Base-by-base conservation (phyloP, 2,329 filamentous ascomycete species). In the Rasamsonia emersonii region DNA sequence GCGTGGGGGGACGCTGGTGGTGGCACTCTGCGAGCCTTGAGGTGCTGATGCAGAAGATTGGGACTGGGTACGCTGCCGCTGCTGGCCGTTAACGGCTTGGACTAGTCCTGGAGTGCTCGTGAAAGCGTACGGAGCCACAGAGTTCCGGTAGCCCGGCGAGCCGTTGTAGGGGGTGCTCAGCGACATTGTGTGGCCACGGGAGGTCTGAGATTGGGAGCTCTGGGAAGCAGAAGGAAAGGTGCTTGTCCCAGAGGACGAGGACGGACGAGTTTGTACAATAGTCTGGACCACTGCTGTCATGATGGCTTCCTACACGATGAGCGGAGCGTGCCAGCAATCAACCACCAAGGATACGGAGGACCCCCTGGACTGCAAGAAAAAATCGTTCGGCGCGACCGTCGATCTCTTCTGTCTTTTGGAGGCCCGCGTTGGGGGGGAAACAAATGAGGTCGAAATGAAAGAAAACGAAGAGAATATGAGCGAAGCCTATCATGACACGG, bases 231-330 rank as follows among this genome's bases (percentile, higher is more conserved):
- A 43, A 32, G 50, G 42, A 38, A 79, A 75, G 46, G 72, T 72
- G 50, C 70, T 27, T 4, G 32, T 33, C 5, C 32, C 72, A 35
- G 73, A 72, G 24, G 75, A 70, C 39, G 82, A 79, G 33, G 71
- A 70, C 41, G 79, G 75, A 56, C 79, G 75, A 48, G 79, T 73
- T 59, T 86, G 82, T 51, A 88, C 75, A 56, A 82, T 83, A 40
- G 80, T 77, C 65, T 89, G 84, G 53, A 88, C 80, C 68, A 89
- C 71, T 61, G 83, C 82, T 68, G 83, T 83, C 84, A 91, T 89
- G 59, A 57, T 80, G 69, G 53, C 54, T 45, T 45, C 41, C 37
- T 47, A 39, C 38, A 38, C 41, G 42, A 37, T 42, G 37, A 39
- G 28, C 36, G 43, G 17, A n/a, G 36, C 35, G 25, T 41, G 38